Evolutionary conservation across 192 early-diverging fungal species (phyloP).

Genomic region (Podila verticillata): DNA sequence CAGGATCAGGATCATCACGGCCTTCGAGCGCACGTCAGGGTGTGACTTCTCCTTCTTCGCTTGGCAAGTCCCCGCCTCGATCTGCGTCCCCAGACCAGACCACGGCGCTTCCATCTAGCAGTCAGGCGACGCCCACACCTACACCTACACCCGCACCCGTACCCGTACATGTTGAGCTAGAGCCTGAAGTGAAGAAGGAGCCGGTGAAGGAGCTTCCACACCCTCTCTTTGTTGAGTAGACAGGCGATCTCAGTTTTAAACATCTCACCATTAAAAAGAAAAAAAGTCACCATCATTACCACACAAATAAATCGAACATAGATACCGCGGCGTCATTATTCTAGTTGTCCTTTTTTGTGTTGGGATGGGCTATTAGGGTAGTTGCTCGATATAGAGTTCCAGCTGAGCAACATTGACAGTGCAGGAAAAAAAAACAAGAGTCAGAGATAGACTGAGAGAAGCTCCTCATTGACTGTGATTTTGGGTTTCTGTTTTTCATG

Average conservation of each 20-base stretch:
- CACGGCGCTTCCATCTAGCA: conserved; percentile 4
- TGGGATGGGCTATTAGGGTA: background rate
- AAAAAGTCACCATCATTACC: background rate
- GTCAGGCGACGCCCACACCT: background rate
- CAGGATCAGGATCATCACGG: conserved; percentile 1
- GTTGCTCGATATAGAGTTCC: conserved; percentile 22
- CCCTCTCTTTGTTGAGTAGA: conserved; percentile 48
- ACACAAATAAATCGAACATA: background rate
- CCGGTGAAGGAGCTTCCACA: conserved; percentile 37
- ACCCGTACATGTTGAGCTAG: conserved; percentile 6
- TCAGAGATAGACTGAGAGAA: background rate
- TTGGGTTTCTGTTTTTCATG: no score
- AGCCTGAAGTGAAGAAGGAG: conserved; percentile 6
- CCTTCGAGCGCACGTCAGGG: background rate
- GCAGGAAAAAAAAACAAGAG: background rate
- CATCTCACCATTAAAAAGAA: background rate
- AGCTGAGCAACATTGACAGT: conserved; percentile 7
- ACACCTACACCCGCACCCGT: background rate
- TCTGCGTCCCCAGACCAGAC: conserved; percentile 13
- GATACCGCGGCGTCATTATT: background rate
- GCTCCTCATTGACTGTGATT: background rate
- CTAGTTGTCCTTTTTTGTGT: no score
- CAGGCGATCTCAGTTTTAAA: background rate
- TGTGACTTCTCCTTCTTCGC: background rate
- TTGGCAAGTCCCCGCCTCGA: background rate